A percentile compares a stretch with the other conserved stretches of the same genome.
These are phyloP conservation scores for Trichoderma harzianum DNA, from an alignment of 2,329 filamentous ascomycete species.

Conservation along the genomic window DNA sequence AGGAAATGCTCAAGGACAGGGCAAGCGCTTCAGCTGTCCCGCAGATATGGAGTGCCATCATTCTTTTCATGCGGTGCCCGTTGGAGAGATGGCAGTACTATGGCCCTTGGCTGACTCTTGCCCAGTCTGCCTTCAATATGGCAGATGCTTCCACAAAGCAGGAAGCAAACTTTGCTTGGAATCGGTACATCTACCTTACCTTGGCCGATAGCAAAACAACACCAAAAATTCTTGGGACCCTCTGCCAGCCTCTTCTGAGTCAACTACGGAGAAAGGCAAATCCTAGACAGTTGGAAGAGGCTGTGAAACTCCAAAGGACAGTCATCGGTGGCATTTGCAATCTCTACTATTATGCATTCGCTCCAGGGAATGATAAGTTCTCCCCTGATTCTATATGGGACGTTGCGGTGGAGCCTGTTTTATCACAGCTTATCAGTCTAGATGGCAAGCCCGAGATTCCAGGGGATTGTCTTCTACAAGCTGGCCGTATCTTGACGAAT, in stretches of 20 bases:
- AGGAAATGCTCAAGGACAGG: constrained; percentile 63
- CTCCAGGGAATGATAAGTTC: constrained; percentile 61
- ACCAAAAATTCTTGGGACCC: constrained; percentile 34
- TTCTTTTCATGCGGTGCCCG: constrained; percentile 69
- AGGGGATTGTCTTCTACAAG: constrained; percentile 54
- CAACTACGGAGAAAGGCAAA: constrained; percentile 65
- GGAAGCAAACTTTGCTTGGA: constrained; percentile 83
- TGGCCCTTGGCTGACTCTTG: constrained; percentile 70
- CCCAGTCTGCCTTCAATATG: constrained; percentile 81
- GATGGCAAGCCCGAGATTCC: constrained; percentile 37
- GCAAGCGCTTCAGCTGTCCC: constrained; percentile 60
- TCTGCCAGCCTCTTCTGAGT: constrained; percentile 65
- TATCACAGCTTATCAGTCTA: constrained; percentile 51
- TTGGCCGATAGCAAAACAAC: constrained; percentile 59
- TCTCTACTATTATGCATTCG: constrained; percentile 78
- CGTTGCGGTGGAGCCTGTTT: constrained; percentile 62
- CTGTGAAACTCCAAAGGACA: constrained; percentile 46
- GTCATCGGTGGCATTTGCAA: constrained; percentile 72
- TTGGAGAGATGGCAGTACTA: constrained; percentile 70
- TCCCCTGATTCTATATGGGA: constrained; percentile 79
- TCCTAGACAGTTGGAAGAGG: constrained; percentile 54
- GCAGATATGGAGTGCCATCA: constrained; percentile 82
- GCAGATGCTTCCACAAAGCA: constrained; percentile 66
- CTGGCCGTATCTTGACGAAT: constrained; percentile 66
- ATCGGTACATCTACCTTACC: constrained; percentile 73